A percentile compares a stretch with the other conserved stretches of the same genome.
These are phyloP conservation scores for Spinellus fusiger DNA, from an alignment of 192 early-diverging fungal genomes.

Conservation along the genomic window DNA sequence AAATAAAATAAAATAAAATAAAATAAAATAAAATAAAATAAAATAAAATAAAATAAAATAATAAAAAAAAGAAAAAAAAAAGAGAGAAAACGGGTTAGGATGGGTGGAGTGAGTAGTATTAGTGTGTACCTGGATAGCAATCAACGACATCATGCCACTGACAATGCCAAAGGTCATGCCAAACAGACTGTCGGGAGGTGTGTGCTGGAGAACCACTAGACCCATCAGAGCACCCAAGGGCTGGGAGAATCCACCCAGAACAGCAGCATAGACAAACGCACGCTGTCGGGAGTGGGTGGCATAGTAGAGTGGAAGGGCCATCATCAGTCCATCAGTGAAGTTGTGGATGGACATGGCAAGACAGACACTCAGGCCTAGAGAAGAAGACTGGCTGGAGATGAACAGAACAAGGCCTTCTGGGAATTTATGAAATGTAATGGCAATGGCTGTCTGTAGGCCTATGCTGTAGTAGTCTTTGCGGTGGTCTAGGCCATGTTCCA, in stretches of 20 bases:
- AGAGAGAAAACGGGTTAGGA: too few relatives aligned
- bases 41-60: not conserved
- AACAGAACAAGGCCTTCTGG: constrained; percentile 56
- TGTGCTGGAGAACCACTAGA: constrained; percentile 31
- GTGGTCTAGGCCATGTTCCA: not conserved
- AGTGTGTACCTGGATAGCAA: constrained; percentile 37
- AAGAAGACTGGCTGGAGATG: constrained; percentile 37
- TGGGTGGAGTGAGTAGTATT: not conserved
- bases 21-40: not conserved
- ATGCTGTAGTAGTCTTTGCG: constrained; percentile 22
- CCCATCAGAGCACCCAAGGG: constrained; percentile 49
- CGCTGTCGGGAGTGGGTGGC: constrained; percentile 39
- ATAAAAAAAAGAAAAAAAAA: not conserved
- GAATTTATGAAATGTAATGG: constrained; percentile 51
- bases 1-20: not conserved
- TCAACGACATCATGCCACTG: constrained; percentile 50
- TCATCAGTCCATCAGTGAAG: constrained; percentile 49
- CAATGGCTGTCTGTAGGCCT: constrained; percentile 49
- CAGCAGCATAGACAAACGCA: constrained; percentile 42
- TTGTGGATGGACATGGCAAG: constrained; percentile 53
- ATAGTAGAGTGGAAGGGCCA: constrained; percentile 48
- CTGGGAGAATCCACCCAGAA: constrained; percentile 50
- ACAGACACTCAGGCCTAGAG: constrained; percentile 44
- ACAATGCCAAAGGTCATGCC: constrained; percentile 42
- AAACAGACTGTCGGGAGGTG: constrained; percentile 36